phyloP scores from a whole-genome alignment of 441 rosid genomes.

The Daphne laureola region DNA sequence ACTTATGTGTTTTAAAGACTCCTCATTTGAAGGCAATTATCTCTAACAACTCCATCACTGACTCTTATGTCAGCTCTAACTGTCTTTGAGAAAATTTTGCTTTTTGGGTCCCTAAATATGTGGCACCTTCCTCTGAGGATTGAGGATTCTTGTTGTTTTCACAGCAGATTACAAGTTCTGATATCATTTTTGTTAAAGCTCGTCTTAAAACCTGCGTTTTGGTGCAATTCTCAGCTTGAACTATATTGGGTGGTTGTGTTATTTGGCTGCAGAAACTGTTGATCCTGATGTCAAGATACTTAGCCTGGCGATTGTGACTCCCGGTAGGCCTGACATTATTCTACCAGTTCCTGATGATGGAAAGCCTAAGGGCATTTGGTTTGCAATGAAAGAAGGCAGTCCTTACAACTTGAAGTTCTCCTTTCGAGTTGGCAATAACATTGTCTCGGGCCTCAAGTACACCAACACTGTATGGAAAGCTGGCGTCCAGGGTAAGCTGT shows the following conservation, averaged over 20 bases:
- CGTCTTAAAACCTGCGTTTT: too few species aligned
- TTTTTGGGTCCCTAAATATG: too few species aligned
- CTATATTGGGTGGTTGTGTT: neutral
- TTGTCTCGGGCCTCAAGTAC: conserved; percentile 81
- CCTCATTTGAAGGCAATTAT: too few species aligned
- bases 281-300: conserved; percentile 33
- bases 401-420: conserved; percentile 62
- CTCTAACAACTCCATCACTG: too few species aligned
- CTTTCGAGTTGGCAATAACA: conserved; percentile 67
- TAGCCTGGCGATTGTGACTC: conserved; percentile 27
- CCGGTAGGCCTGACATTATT: conserved; percentile 42
- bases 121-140: too few species aligned
- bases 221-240: too few species aligned
- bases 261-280: conserved; percentile 40
- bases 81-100: too few species aligned
- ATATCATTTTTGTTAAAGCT: too few species aligned
- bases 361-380: conserved; percentile 70
- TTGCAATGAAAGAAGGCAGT: conserved; percentile 85
- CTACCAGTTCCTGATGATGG: conserved; percentile 68
- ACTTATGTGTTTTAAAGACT: too few species aligned
- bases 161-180: too few species aligned
- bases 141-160: too few species aligned
- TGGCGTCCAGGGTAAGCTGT: conserved; percentile 54
- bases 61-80: too few species aligned
- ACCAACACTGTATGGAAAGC: conserved; percentile 75